Evolutionary conservation across 2,329 filamentous ascomycete species (phyloP).

Genomic region (Aspergillus japonicus): DNA sequence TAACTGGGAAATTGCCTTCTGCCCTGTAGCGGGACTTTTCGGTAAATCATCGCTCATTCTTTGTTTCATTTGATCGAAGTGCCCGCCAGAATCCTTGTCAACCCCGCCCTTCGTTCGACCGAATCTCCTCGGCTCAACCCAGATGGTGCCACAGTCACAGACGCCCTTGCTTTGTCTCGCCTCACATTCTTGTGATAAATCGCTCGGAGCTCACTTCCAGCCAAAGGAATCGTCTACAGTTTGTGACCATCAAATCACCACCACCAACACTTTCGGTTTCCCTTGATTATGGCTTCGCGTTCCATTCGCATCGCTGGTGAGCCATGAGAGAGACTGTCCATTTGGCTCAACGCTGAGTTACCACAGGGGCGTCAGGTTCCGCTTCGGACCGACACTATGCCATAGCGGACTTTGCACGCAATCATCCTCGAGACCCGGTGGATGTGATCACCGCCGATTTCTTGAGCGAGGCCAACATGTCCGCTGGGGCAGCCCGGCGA

Average conservation of each 20-base stretch:
- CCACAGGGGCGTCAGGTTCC: slow-evolving; percentile 45
- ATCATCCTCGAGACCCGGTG: slow-evolving; percentile 45
- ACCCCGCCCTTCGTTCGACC: slow-evolving; percentile 19
- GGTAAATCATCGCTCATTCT: neutral
- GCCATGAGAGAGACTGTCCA: neutral
- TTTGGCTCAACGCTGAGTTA: neutral
- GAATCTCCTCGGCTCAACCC: slow-evolving; percentile 9
- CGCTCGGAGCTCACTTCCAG: neutral
- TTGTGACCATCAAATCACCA: neutral
- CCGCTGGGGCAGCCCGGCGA: slow-evolving; percentile 36
- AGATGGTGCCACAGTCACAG: neutral
- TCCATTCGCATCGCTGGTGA: slow-evolving; percentile 32
- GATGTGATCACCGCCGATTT: slow-evolving; percentile 51
- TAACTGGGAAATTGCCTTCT: neutral
- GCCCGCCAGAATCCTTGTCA: neutral
- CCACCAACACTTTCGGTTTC: neutral
- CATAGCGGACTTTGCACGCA: slow-evolving; percentile 43
- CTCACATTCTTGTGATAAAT: neutral
- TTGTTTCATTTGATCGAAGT: neutral
- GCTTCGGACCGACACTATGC: slow-evolving; percentile 48
- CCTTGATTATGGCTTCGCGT: slow-evolving; percentile 19
- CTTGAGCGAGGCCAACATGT: slow-evolving; percentile 56
- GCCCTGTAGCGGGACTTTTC: neutral
- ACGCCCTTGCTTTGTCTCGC: neutral
- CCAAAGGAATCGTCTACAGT: neutral